Evolutionary conservation across 352 stramenopile species (phyloP).

Genomic region (Phytophthora sp.): DNA sequence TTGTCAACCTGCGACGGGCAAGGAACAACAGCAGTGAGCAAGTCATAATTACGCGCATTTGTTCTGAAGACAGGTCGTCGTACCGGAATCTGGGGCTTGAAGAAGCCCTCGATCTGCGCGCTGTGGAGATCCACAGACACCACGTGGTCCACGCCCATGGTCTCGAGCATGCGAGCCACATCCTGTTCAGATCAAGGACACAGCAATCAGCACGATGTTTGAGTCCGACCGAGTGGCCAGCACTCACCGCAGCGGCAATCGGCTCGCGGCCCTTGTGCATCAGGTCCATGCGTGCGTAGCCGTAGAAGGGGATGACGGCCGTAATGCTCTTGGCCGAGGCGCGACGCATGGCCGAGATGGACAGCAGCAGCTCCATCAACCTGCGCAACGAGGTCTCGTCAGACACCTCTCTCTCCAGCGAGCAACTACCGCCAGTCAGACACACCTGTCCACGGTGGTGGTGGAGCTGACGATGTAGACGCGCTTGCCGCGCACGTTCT

Average conservation of each 20-base stretch:
- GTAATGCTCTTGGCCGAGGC: constrained; percentile 89
- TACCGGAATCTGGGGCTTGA: constrained; percentile 85
- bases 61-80: not conserved
- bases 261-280: constrained; percentile 87
- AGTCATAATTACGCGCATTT: not conserved
- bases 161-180: constrained; percentile 87
- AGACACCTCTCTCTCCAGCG: constrained; percentile 1
- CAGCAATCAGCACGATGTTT: not conserved
- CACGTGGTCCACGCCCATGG: constrained; percentile 90
- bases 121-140: constrained; percentile 90
- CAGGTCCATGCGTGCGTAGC: constrained; percentile 85
- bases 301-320: constrained; percentile 89
- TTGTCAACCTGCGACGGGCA: constrained; percentile 68
- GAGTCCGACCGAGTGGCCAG: too few relatives aligned
- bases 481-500: constrained; percentile 80
- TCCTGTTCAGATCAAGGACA: constrained; percentile 45
- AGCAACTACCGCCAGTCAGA: not conserved
- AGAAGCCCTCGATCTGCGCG: constrained; percentile 89
- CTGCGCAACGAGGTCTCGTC: constrained; percentile 25
- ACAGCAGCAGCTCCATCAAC: constrained; percentile 86
- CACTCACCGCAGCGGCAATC: constrained; percentile 70
- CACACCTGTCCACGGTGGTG: constrained; percentile 83
- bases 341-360: constrained; percentile 83
- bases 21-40: not conserved
- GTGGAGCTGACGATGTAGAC: constrained; percentile 90